Percentiles rank a stretch among this genome's conserved stretches.
Evolutionary conservation across 164 flowering plant species (phyloP).

Genomic region (Macadamia integrifolia): DNA sequence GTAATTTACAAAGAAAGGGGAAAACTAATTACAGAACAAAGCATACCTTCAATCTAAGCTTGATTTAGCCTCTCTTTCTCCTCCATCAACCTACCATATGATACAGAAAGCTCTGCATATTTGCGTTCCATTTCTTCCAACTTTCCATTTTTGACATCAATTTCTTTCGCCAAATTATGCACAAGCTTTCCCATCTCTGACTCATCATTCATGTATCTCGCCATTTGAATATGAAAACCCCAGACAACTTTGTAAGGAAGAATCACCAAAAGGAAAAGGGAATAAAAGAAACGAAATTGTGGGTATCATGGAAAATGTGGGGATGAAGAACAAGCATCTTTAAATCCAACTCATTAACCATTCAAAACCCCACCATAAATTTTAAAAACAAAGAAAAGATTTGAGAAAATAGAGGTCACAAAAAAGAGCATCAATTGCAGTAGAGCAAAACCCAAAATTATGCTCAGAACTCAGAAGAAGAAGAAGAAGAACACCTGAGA

Average conservation of each 20-base stretch:
- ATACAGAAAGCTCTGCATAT: constrained; percentile 1
- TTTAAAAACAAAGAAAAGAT: too few relatives aligned
- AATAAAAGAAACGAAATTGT: too few relatives aligned
- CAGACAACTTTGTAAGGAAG: background rate
- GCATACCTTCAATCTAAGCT: constrained; percentile 14
- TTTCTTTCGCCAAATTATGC: constrained; percentile 5
- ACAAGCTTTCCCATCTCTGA: background rate
- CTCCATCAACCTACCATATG: constrained; percentile 3
- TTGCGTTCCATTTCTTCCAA: constrained; percentile 12
- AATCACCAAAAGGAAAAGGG: too few relatives aligned
- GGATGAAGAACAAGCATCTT: too few relatives aligned
- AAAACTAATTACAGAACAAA: background rate
- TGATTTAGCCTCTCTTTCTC: constrained; percentile 13
- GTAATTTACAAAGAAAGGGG: background rate
- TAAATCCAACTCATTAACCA: too few relatives aligned
- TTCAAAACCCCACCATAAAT: too few relatives aligned
- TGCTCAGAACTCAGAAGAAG: too few relatives aligned
- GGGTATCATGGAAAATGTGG: too few relatives aligned
- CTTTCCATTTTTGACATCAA: constrained; percentile 14
- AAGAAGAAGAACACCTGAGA: too few relatives aligned
- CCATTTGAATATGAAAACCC: background rate
- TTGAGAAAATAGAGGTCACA: too few relatives aligned
- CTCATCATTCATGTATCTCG: constrained; percentile 1
- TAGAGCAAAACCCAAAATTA: too few relatives aligned
- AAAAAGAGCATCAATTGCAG: too few relatives aligned